These are phyloP conservation scores for Podospora fimiseda DNA, from an alignment of 495 filamentous ascomycete genomes.

Conservation along the genomic window DNA sequence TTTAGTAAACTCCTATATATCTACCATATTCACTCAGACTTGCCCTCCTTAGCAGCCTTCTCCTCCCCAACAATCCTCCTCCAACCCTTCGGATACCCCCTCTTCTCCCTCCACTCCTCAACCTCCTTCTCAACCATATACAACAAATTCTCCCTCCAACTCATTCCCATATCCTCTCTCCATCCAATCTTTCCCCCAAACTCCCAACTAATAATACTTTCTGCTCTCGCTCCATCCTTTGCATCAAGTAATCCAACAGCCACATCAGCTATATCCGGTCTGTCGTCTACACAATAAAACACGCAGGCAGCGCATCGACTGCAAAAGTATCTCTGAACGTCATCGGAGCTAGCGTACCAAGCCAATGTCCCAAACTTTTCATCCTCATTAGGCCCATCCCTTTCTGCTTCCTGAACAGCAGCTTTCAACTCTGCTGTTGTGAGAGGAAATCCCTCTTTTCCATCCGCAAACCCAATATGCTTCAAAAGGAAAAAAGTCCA, in stretches of 20 bases:
- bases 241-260: conserved; percentile 45
- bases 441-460: conserved; percentile 12
- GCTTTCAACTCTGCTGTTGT: conserved; percentile 19
- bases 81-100: conserved; percentile 23
- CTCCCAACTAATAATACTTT: conserved; percentile 28
- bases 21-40: no score
- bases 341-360: conserved; percentile 38
- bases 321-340: conserved; percentile 48
- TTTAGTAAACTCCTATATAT: neutral
- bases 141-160: conserved; percentile 22
- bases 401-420: no score
- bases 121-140: conserved; percentile 8
- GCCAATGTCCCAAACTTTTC: conserved; percentile 41
- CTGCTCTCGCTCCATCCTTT: conserved; percentile 43
- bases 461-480: conserved; percentile 18
- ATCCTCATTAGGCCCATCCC: conserved; percentile 12
- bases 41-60: no score
- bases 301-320: conserved; percentile 45
- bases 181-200: conserved; percentile 13
- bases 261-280: conserved; percentile 44
- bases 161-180: conserved; percentile 17
- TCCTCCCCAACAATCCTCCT: conserved; percentile 13
- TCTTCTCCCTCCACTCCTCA: conserved; percentile 20
- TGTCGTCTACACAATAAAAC: conserved; percentile 40
- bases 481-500: conserved; percentile 35